Conservation (phyloP, 2,329 filamentous ascomycete genomes). For the Arthrobotrys sphaeroides region DNA sequence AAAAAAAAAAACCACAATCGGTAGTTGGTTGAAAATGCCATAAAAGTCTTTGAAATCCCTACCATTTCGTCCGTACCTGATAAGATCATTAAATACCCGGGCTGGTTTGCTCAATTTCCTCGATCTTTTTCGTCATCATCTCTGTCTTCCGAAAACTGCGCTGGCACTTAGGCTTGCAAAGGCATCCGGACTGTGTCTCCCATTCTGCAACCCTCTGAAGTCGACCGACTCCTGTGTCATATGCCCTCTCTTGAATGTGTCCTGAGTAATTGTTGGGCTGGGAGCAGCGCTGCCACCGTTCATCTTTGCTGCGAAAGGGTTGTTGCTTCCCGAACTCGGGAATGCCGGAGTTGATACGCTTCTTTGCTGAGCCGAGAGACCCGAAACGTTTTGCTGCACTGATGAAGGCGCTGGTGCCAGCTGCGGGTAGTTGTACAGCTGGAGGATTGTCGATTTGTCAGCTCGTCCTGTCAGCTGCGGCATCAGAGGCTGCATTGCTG, state of each 20-base stretch:
- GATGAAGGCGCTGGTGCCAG: slow-evolving; percentile 61
- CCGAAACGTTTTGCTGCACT: slow-evolving; percentile 30
- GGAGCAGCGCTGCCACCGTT: slow-evolving; percentile 2
- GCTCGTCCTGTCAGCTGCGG: slow-evolving; percentile 65
- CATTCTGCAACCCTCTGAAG: slow-evolving; percentile 57
- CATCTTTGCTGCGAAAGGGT: slow-evolving; percentile 56
- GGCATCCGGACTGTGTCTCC: slow-evolving; percentile 58
- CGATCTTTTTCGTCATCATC: slow-evolving; percentile 15
- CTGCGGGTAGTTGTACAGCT: slow-evolving; percentile 74
- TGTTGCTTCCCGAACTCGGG: slow-evolving; percentile 56
- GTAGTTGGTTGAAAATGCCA: not conserved
- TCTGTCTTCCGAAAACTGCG: slow-evolving; percentile 27
- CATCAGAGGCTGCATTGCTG: slow-evolving; percentile 58
- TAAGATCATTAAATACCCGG: not conserved
- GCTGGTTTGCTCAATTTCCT: not conserved
- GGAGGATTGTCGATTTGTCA: slow-evolving; percentile 78
- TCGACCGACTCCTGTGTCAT: slow-evolving; percentile 58
- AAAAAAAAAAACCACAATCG: not conserved
- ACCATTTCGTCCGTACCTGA: not conserved
- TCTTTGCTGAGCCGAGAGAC: slow-evolving; percentile 38
- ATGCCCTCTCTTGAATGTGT: slow-evolving; percentile 52
- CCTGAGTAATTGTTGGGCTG: not conserved
- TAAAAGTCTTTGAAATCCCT: not conserved
- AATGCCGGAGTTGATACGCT: slow-evolving; percentile 51
- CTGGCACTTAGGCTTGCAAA: slow-evolving; percentile 57